Evolutionary conservation across 768 basidiomycete genomes (phyloP).

Genomic region (Lyophyllum semitale): DNA sequence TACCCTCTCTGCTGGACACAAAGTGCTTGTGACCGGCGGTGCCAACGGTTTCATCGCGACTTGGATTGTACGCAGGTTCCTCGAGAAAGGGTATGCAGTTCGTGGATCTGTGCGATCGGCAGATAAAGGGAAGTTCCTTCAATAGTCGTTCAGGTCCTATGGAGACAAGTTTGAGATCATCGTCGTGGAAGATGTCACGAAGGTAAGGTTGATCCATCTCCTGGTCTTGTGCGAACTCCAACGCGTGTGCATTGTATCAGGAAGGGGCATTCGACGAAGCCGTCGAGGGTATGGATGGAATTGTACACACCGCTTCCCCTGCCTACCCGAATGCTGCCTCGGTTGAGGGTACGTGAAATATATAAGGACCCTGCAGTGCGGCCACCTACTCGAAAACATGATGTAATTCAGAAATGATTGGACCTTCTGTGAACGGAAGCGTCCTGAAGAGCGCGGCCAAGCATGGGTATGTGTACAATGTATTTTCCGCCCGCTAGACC

Average conservation of each 20-base stretch:
- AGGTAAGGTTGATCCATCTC: constrained; percentile 8
- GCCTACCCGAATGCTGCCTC: constrained; percentile 45
- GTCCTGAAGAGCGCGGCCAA: constrained; percentile 62
- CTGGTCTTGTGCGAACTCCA: no score
- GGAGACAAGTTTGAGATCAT: constrained; percentile 27
- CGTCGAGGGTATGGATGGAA: constrained; percentile 65
- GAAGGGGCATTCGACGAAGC: constrained; percentile 70
- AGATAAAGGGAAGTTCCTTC: constrained; percentile 23
- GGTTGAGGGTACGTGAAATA: constrained; percentile 23
- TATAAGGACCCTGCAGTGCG: no score
- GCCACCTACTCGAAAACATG: not conserved
- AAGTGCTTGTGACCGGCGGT: constrained; percentile 31
- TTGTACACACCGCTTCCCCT: constrained; percentile 66
- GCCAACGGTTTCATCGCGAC: constrained; percentile 31
- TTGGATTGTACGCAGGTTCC: constrained; percentile 29
- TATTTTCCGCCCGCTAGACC: no score
- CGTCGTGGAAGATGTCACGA: constrained; percentile 26
- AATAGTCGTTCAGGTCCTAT: constrained; percentile 21
- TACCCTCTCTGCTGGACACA: constrained; percentile 18
- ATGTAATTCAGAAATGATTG: constrained; percentile 53
- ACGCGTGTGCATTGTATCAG: no score
- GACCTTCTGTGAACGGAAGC: constrained; percentile 73
- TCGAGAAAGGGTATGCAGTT: constrained; percentile 29
- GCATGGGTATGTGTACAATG: constrained; percentile 35
- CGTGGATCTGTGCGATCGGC: constrained; percentile 28